phyloP scores from a whole-genome alignment of 768 basidiomycete species.

The Naganishia friedmannii region DNA sequence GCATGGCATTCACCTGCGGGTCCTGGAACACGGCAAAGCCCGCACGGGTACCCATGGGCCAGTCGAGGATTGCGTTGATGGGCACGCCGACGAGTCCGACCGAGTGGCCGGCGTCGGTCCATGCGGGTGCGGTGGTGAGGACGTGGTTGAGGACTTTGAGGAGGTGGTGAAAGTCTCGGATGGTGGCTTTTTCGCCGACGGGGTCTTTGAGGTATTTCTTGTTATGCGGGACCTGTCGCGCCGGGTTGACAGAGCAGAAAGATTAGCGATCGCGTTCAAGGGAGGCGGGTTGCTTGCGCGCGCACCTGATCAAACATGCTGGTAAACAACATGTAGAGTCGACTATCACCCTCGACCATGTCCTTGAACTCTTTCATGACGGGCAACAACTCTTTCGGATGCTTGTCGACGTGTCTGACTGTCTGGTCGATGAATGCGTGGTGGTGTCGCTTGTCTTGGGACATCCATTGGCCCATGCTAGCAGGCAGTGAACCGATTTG shows the following conservation, averaged over 20 bases:
- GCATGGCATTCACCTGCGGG: conserved; percentile 55
- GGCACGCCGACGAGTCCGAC: conserved; percentile 57
- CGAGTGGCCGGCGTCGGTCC: conserved; percentile 50
- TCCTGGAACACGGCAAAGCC: conserved; percentile 54
- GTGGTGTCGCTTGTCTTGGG: conserved; percentile 50
- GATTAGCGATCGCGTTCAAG: not conserved
- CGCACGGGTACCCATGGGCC: conserved; percentile 55
- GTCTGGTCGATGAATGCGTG: conserved; percentile 45
- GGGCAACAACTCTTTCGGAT: conserved; percentile 47
- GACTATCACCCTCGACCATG: conserved; percentile 46
- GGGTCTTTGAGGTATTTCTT: conserved; percentile 48
- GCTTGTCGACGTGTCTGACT: conserved; percentile 45
- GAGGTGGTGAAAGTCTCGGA: conserved; percentile 56
- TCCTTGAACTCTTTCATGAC: conserved; percentile 50
- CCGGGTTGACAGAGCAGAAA: no score
- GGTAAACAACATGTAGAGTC: conserved; percentile 50
- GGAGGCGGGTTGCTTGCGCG: not conserved
- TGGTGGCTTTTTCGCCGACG: conserved; percentile 42
- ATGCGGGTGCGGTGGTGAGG: conserved; percentile 55
- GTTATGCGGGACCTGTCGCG: conserved; percentile 40
- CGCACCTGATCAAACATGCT: conserved; percentile 50
- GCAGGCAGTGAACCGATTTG: no score
- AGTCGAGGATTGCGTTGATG: conserved; percentile 57
- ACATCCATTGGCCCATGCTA: conserved; percentile 44
- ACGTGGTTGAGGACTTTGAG: conserved; percentile 55